Percentiles rank a stretch among this genome's conserved stretches.
Evolutionary conservation across 2,329 filamentous ascomycete species (phyloP).

Genomic region (Penicillium vulpinum): DNA sequence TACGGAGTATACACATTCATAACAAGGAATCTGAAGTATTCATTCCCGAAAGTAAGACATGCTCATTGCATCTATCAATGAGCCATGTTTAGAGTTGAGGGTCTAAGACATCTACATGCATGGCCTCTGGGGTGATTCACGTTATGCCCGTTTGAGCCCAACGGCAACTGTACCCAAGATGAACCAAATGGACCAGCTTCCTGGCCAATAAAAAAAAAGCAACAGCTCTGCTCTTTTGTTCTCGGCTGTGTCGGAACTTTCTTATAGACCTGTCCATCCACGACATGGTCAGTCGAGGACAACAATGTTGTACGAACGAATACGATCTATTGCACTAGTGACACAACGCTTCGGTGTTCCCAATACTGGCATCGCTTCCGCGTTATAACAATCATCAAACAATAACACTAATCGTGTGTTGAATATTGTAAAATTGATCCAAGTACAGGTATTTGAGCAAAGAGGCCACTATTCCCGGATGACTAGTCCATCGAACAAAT

Average conservation of each 20-base stretch:
- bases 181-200: background rate
- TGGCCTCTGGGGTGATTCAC: background rate
- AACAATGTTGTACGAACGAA: background rate
- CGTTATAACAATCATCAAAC: background rate
- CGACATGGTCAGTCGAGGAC: conserved; percentile 5
- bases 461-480: background rate
- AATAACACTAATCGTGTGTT: background rate
- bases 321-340: background rate
- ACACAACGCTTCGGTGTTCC: background rate
- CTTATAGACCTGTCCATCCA: background rate
- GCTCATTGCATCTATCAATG: background rate
- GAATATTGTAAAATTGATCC: background rate
- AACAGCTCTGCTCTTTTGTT: background rate
- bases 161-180: background rate
- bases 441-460: background rate
- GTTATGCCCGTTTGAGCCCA: background rate
- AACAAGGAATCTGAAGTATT: background rate
- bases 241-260: conserved; percentile 1
- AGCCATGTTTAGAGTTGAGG: background rate
- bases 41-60: background rate
- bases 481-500: background rate
- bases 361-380: background rate
- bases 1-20: background rate
- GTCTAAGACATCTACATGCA: background rate
- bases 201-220: background rate